Base-by-base conservation (phyloP, 2,329 filamentous ascomycete species). In the Xylaria sp. region DNA sequence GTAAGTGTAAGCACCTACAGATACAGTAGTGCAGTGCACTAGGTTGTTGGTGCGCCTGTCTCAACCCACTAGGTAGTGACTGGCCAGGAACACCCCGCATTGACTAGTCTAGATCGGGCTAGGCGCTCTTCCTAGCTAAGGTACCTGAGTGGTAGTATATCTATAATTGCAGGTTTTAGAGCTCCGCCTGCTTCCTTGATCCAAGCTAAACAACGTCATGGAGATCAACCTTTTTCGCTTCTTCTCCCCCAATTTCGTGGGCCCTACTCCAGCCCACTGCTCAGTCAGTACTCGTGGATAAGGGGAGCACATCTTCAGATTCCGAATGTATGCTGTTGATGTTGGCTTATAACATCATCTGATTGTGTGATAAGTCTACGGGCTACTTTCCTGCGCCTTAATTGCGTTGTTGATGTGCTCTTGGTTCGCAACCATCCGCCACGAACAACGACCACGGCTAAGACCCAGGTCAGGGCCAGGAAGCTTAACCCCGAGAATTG, bases 161-260 rank as follows among this genome's bases (percentile, higher is more conserved):
- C n/a, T n/a, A 3, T 3, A 25, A 28, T 28, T 28, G 3, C 28
- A 28, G 28, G 28, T 28, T 28, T 5, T 4, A 28, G 28, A 28
- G 28, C 28, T 28, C 28, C 28, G 28, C 28, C 28, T 25, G 25
- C 25, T 25, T 33, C 8, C 2, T n/a, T 25, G 20, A 0, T 25
- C n/a, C 6, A 33, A 57, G 54, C 52, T 57, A 23, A 67, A 64
- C 55, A 67, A 69, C 67, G 67, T 69, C 67, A 69, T 69, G 55
- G 46, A 55, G 31, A 66, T 64, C 71, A 71, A 74, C 25, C 71
- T 73, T 62, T 59, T 49, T 57, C 56, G 43, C 56, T 58, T n/a
- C 5, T 54, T 71, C 55, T 25, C 70, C 55, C 70, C 71, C 20
- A 46, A 66, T 57, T 71, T 71, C 66, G 41, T 61, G 46, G 13